Conservation (phyloP, 495 filamentous ascomycete species). For the Articulospora tetracladia region DNA sequence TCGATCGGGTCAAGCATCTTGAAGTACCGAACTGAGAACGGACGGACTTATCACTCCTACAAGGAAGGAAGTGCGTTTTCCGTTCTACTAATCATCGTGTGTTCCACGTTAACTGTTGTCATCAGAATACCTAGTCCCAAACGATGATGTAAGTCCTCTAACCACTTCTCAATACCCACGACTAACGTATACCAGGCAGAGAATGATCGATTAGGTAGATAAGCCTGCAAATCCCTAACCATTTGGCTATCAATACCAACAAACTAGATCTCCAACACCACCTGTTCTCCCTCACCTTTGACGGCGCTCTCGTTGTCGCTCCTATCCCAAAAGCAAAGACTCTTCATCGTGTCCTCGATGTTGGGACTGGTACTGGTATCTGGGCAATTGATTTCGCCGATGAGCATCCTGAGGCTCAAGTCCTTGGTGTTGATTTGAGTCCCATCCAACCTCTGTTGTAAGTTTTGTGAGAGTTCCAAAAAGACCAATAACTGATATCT, state of each 20-base stretch:
- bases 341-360: conserved; percentile 1
- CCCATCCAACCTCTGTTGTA: conserved; percentile 14
- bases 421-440: conserved; percentile 14
- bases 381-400: conserved; percentile 20
- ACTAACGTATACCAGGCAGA: background rate
- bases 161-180: background rate
- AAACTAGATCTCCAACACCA: conserved; percentile 39
- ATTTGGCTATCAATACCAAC: too few species aligned
- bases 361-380: conserved; percentile 16
- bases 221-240: too few species aligned
- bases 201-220: conserved; percentile 8
- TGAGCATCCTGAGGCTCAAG: conserved; percentile 8
- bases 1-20: conserved; percentile 25
- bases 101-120: background rate
- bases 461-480: too few species aligned
- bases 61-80: conserved; percentile 27
- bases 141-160: background rate
- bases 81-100: background rate
- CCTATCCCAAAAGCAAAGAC: background rate
- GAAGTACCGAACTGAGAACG: conserved; percentile 26
- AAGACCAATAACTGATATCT: too few species aligned
- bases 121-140: background rate
- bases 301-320: conserved; percentile 30
- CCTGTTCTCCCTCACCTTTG: conserved; percentile 36
- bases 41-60: conserved; percentile 27